Percentiles rank a stretch among this genome's conserved stretches.
These are phyloP conservation scores for Iodosphaeria phyllophila DNA, from an alignment of 2,329 filamentous ascomycete species.

Conservation along the genomic window DNA sequence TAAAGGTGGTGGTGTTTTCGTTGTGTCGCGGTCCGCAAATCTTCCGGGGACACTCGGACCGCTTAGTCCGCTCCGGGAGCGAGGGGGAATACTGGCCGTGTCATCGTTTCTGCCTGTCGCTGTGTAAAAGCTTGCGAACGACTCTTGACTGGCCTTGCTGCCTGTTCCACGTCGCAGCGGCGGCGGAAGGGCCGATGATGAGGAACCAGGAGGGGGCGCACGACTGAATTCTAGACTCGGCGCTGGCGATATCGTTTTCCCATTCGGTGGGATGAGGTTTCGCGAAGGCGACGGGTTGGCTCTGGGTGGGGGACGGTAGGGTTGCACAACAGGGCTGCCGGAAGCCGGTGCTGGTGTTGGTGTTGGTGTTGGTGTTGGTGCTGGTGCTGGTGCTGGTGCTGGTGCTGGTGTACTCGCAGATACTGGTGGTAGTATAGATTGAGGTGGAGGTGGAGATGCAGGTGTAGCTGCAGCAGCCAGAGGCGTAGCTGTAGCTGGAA, in stretches of 20 bases:
- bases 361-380: not conserved
- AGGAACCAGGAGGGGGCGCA: no score
- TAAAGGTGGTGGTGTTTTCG: slow-evolving; percentile 7
- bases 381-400: no score
- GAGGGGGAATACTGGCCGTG: slow-evolving; percentile 26
- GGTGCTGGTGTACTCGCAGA: no score
- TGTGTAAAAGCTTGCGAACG: slow-evolving; percentile 28
- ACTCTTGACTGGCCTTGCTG: slow-evolving; percentile 39
- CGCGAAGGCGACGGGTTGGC: slow-evolving; percentile 7
- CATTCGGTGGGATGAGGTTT: slow-evolving; percentile 19
- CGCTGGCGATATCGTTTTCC: slow-evolving; percentile 23
- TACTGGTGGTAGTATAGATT: no score
- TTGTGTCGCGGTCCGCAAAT: slow-evolving; percentile 7
- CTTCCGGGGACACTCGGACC: slow-evolving; percentile 14
- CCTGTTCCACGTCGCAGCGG: slow-evolving; percentile 27
- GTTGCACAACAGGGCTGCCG: slow-evolving; percentile 1
- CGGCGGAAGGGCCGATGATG: slow-evolving; percentile 19
- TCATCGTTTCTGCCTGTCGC: slow-evolving; percentile 31
- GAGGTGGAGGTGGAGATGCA: slow-evolving; percentile 8
- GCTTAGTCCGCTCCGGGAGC: slow-evolving; percentile 30
- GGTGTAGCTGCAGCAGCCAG: slow-evolving; percentile 4
- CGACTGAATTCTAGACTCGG: slow-evolving; percentile 31
- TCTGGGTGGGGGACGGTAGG: no score
- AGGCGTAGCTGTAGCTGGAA: not conserved
- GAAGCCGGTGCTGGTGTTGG: not conserved